Conservation (phyloP, 768 basidiomycete genomes). For the Hypholoma sublateritium region DNA sequence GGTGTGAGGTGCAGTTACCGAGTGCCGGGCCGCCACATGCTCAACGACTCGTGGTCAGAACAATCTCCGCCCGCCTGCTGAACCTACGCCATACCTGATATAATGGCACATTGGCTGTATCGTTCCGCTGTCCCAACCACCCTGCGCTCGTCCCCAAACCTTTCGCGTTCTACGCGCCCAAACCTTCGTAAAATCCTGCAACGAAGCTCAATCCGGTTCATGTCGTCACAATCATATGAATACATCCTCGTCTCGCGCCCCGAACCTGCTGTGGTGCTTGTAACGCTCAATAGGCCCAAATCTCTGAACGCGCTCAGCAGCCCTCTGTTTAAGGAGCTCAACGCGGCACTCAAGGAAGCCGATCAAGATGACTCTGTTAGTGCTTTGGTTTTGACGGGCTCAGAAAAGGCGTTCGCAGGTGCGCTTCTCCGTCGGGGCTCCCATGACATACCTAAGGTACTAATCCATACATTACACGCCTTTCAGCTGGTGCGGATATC, state of each 20-base stretch:
- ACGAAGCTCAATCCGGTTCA: conserved; percentile 34
- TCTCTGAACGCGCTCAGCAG: conserved; percentile 86
- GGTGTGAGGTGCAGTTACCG: neutral
- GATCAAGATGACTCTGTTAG: conserved; percentile 72
- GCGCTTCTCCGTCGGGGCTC: conserved; percentile 23
- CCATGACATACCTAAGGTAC: neutral
- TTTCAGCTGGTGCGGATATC: conserved; percentile 91
- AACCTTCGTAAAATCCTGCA: conserved; percentile 5
- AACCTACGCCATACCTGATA: neutral
- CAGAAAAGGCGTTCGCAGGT: conserved; percentile 93
- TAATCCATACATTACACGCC: neutral
- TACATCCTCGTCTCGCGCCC: conserved; percentile 71
- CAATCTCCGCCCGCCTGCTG: neutral
- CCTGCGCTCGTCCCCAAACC: conserved; percentile 6
- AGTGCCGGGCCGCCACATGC: conserved; percentile 5
- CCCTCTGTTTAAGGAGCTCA: conserved; percentile 80
- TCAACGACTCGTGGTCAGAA: conserved; percentile 2
- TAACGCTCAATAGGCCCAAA: conserved; percentile 88
- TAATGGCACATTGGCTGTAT: conserved; percentile 20
- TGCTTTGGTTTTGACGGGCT: conserved; percentile 91
- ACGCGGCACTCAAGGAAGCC: conserved; percentile 68
- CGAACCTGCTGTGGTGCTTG: conserved; percentile 67
- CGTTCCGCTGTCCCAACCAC: conserved; percentile 15
- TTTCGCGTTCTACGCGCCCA: conserved; percentile 5
- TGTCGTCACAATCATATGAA: conserved; percentile 55